These are phyloP conservation scores for Pichia sp. DNA, from an alignment of 1,139 yeast species.

Conservation along the genomic window DNA sequence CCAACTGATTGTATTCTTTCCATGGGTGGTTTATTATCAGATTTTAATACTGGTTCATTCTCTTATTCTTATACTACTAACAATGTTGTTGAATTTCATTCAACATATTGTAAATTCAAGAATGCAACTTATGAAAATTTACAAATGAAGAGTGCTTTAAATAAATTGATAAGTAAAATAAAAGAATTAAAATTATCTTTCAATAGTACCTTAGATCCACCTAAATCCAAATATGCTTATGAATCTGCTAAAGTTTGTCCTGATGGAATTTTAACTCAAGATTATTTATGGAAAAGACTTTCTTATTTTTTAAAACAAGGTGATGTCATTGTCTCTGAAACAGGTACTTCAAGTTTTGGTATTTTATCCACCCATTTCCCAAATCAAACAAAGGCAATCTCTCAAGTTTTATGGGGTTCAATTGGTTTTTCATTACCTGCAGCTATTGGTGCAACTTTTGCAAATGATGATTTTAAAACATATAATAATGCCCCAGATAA, in stretches of 20 bases:
- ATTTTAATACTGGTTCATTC: conserved; percentile 87
- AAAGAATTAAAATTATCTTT: conserved; percentile 7
- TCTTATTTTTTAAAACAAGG: conserved; percentile 72
- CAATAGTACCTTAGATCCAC: conserved; percentile 10
- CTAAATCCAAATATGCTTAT: conserved; percentile 23
- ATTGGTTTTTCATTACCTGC: conserved; percentile 88
- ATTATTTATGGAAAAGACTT: conserved; percentile 76
- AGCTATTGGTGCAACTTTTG: conserved; percentile 77
- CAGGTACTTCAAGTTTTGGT: conserved; percentile 90
- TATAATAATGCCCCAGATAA: conserved; percentile 31
- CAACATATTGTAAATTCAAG: conserved; percentile 76
- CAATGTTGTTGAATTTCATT: conserved; percentile 81
- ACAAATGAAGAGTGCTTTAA: conserved; percentile 67
- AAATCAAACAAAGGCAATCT: conserved; percentile 63
- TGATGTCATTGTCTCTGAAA: conserved; percentile 76
- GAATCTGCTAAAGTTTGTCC: conserved; percentile 18
- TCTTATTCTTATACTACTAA: conserved; percentile 74
- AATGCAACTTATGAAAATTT: conserved; percentile 73
- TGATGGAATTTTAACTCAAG: conserved; percentile 48
- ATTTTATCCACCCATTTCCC: conserved; percentile 77
- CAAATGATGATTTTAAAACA: conserved; percentile 63
- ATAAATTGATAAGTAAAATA: conserved; percentile 27
- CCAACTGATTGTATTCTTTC: conserved; percentile 70
- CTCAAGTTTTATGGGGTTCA: conserved; percentile 89
- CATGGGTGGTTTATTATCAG: conserved; percentile 78